Evolutionary conservation across 1,284 basidiomycete genomes (phyloP), one percentile per base, ranked within the genome.

Genomic region (Sporisorium graminicola): DNA sequence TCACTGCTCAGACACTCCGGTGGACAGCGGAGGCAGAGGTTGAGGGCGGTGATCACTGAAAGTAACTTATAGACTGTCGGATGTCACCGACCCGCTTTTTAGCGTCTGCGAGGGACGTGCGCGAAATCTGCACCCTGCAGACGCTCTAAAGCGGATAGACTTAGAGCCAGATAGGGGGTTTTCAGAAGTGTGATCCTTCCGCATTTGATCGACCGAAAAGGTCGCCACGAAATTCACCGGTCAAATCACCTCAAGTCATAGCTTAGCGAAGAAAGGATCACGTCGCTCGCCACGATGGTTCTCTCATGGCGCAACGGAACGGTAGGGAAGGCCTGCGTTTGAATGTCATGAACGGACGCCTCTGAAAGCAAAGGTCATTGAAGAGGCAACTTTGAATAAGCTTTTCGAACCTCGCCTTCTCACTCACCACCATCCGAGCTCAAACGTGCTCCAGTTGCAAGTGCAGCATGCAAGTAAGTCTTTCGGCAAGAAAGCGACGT

Each of bases 141-240:
- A 47, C 5, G 9, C 46, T n/a, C n/a, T 31, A 24, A 20, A 16
- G 5, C 7, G n/a, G n/a, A 16, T 5, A 1, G 2, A 4, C 8
- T 5, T 14, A 8, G 29, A 33, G 27, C 27, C 49, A 50, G 43
- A 42, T 18, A 57, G 22, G 44, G 29, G 55, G 43, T 33, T 31
- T 43, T 42, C 35, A 8, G n/a, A 20, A 49, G 24, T 5, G 46
- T 27, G 47, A 49, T 49, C 27, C 27, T 9, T 51, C 47, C 58
- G 47, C 55, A 59, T 55, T 54, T 33, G 49, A 12, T 31, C 52
- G 22, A 24, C 18, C 18, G 22, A 20, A 18, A 44, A 29, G 37
- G 22, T 51, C 24, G 44, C 56, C 56, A 24, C 13, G 33, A 47
- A 68, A 62, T 68, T 68, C 33, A 18, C 59, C 65, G 55, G 31